Base-by-base conservation (phyloP, 768 basidiomycete species). In the Gloeopeniophorella convolvens region DNA sequence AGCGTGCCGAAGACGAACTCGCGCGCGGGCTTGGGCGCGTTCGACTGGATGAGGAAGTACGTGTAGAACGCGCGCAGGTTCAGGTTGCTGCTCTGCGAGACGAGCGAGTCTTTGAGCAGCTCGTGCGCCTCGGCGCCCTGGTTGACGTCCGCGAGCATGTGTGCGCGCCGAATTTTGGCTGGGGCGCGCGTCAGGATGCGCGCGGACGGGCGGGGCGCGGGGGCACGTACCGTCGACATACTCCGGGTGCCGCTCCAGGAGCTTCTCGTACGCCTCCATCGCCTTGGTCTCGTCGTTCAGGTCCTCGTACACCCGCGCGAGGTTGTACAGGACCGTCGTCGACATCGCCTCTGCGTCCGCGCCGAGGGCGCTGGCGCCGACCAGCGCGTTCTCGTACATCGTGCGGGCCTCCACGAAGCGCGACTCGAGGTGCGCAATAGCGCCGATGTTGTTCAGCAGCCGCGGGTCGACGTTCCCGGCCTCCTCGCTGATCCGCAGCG, bases 161-260 rank as follows among this genome's bases (percentile, higher is more conserved):
- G 79, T 0, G 94, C 89, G 55, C 89, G 85, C 21, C 95, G 85
- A 36, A 95, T 80, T 72, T 98, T 98, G 57, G 94, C 95, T 98
- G 60, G 35, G 44, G 36, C 16, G 34, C n/a, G 34, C 10, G 26
- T 47, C 27, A 28, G 13, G 15, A 36, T 11, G 21, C 33, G 6
- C 3, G 32, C 2, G 11, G 5, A 21, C n/a, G 20, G 37, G n/a
- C 1, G 37, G 33, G 24, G 43, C 18, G 2, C 20, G 13, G 16
- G 1, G 4, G 9, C 26, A 15, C 85, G 40, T 58, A 95, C 94
- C 95, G 63, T 97, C 95, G 20, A 93, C 79, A 63, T 95, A 97
- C 68, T 98, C 96, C 1, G 94, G 91, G 72, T 98, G 95, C 45
- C 86, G 76, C n/a, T 79, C 70, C 30, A 97, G 67, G 8, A 98